These are phyloP conservation scores for Rhodotorula kratochvilovae DNA, from an alignment of 768 basidiomycete genomes.

Conservation along the genomic window DNA sequence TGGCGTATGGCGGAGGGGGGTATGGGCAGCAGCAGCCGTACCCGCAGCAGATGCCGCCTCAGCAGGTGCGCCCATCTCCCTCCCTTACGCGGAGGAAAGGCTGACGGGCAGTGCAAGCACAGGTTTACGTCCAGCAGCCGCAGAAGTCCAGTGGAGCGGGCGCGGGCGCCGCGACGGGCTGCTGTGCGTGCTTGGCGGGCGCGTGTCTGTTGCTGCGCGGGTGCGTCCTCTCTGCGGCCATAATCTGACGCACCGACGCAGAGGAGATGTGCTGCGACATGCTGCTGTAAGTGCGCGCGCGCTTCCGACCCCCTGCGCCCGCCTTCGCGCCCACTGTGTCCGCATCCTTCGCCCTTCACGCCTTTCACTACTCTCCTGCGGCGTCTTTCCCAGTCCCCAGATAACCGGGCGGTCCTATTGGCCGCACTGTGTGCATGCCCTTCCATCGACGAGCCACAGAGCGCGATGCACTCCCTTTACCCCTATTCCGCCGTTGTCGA, in stretches of 20 bases:
- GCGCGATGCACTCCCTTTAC: no score
- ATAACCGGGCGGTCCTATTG: no score
- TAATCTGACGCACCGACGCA: neutral
- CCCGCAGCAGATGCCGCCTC: conserved; percentile 6
- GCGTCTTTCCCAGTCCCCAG: no score
- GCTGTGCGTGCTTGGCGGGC: conserved; percentile 31
- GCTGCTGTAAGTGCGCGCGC: conserved; percentile 1
- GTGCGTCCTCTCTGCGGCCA: neutral
- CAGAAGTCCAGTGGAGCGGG: conserved; percentile 14
- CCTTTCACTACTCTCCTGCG: no score
- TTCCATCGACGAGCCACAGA: no score
- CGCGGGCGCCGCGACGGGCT: conserved; percentile 18
- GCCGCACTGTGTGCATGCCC: no score
- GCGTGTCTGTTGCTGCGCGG: conserved; percentile 27
- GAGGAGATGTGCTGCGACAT: conserved; percentile 30
- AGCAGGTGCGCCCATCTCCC: neutral
- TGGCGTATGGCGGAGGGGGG: conserved; percentile 16
- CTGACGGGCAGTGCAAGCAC: no score
- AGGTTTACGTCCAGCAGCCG: conserved; percentile 32
- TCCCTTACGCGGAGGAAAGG: neutral
- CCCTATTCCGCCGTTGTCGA: no score
- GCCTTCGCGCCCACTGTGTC: no score
- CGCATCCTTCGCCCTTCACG: no score
- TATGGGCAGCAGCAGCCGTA: conserved; percentile 15
- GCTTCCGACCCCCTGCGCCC: no score